Percentiles rank a stretch among this genome's conserved stretches.
phyloP scores from a whole-genome alignment of 1,284 basidiomycete genomes.

The Sporisorium graminicola region DNA sequence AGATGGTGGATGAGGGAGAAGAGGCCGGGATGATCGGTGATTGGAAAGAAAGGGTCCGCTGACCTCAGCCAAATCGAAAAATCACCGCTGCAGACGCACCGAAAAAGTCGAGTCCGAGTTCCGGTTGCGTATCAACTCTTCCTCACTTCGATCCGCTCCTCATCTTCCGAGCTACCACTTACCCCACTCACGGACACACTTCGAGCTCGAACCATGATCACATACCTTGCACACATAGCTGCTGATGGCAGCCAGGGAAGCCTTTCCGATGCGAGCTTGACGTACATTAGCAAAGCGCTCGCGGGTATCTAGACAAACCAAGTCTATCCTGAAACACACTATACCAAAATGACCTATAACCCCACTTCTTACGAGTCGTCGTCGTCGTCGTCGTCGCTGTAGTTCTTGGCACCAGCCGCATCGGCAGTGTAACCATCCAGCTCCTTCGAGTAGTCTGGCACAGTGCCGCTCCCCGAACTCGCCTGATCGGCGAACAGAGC shows the following conservation, averaged over 20 bases:
- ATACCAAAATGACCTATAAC: too few relatives aligned
- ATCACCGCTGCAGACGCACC: not conserved
- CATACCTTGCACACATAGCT: not conserved
- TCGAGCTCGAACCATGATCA: not conserved
- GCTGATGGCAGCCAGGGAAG: not conserved
- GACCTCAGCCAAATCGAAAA: slow-evolving; percentile 1
- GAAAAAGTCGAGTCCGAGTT: slow-evolving; percentile 1
- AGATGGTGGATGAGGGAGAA: not conserved
- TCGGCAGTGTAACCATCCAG: slow-evolving; percentile 32
- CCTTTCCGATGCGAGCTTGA: not conserved
- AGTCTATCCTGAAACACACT: not conserved
- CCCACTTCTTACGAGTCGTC: too few relatives aligned
- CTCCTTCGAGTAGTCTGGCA: slow-evolving; percentile 19
- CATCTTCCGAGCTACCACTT: too few relatives aligned
- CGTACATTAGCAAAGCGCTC: not conserved
- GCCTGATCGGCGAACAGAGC: slow-evolving; percentile 57
- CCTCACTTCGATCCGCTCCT: not conserved
- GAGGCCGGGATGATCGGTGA: not conserved
- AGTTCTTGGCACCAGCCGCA: slow-evolving; percentile 20
- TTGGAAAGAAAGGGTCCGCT: slow-evolving; percentile 1
- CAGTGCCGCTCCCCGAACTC: slow-evolving; percentile 10
- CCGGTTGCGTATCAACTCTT: slow-evolving; percentile 7
- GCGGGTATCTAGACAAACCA: not conserved
- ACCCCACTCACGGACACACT: not conserved
- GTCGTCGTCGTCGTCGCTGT: slow-evolving; percentile 5